Conservation (phyloP, 2,329 filamentous ascomycete species). For the Epichloe baconii region DNA sequence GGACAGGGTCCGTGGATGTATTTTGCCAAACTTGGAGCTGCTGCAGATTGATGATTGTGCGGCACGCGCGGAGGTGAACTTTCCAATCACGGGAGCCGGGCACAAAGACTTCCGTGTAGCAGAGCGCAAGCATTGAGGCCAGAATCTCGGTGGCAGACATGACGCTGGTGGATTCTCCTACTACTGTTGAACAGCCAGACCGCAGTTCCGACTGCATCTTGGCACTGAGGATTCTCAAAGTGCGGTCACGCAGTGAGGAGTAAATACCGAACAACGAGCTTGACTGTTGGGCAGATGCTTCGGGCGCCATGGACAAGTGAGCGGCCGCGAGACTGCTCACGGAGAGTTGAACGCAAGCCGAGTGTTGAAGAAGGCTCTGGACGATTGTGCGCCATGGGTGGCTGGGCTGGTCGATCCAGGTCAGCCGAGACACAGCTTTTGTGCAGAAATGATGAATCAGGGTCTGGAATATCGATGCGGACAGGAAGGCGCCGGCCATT, state of each 20-base stretch:
- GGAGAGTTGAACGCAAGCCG: constrained; percentile 9
- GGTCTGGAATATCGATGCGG: constrained; percentile 6
- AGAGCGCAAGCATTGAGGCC: constrained; percentile 6
- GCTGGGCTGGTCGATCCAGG: constrained; percentile 11
- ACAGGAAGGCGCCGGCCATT: not conserved
- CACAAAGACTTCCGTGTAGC: constrained; percentile 6
- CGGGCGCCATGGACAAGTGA: constrained; percentile 4
- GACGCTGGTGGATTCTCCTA: too few species aligned
- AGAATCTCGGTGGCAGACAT: not conserved
- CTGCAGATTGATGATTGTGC: constrained; percentile 2
- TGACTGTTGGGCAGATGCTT: not conserved
- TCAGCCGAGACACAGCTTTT: constrained; percentile 9
- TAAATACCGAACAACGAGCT: not conserved
- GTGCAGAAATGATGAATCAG: constrained; percentile 10
- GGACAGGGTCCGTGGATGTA: not conserved
- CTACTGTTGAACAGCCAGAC: not conserved
- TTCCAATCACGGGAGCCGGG: constrained; percentile 5
- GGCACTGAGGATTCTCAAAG: constrained; percentile 1
- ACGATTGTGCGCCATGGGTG: constrained; percentile 10
- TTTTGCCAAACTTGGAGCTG: not conserved
- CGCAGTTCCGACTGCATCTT: constrained; percentile 2
- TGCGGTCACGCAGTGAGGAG: constrained; percentile 2
- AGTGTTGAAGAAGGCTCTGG: constrained; percentile 5
- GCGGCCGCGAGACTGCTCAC: constrained; percentile 5
- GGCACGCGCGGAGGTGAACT: constrained; percentile 6